Evolutionary conservation across 129 eudicot species (phyloP), one percentile per base, ranked within the genome.

Genomic region (Ambrosia trifida): DNA sequence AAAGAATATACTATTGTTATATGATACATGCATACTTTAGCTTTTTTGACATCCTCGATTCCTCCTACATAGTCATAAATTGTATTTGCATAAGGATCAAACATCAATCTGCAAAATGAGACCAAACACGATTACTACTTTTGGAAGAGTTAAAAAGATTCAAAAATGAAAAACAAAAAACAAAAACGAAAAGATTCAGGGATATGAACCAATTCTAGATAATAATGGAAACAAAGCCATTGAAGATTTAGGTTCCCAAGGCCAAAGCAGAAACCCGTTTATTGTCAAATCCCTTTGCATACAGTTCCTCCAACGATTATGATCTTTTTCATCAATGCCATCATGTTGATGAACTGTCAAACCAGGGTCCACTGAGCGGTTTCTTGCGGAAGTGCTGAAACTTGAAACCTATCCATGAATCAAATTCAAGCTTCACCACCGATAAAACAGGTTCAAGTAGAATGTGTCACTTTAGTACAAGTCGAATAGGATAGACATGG

Each of bases 281-380:
- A 90, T 90, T 66, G 97, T 90, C 56, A 90, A 82, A 75, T 90
- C 97, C n/a, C 97, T 84, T 65, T 83, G 80, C 85, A 90, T 35
- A 83, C 95, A 87, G 53, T 90, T 90, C 76, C 66, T 85, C 91
- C 91, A 90, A 79, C 95, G 95, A 72, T 56, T 56, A 73, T 83
- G 85, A 62, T 90, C 97, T 69, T 81, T 78, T 79, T 87, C 85
- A 66, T 85, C 89, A 85, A 73, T 83, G 51, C 73, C 83, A 72
- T 56, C 74, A 33, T 85, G 86, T 57, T 47, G 83, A 57, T 83
- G 86, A 46, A 80, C 66, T 59, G 73, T 75, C 58, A 74, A 67
- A 57, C 40, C 52, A 53, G 64, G 64, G 47, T 35, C 61, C 80
- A 70, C 47, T 24, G 41, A 53, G 24, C 49, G 76, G 52, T 69